Evolutionary conservation across 345 rosid genomes (phyloP), one percentile per base, ranked within the genome.

Genomic region (Schrenkiella parvula): DNA sequence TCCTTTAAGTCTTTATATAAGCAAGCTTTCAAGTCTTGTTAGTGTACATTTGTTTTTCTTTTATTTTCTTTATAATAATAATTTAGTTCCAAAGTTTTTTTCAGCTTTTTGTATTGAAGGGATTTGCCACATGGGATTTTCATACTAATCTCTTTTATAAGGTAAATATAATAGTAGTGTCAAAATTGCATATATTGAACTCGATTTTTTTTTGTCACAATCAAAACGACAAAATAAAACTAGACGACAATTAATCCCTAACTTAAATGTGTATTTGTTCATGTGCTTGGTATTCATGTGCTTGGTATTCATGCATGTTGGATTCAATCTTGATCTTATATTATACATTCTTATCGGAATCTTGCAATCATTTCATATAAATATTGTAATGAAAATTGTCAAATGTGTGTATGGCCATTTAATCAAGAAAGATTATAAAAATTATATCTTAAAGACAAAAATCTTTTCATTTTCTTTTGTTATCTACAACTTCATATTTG

Each of bases 241-340:
- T 61, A 75, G 65, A 75, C 52, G 74, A 68, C 79, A 75, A 54
- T 3, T 26, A 69, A 52, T 61, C 43, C 52, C 64, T 53, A 42
- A 68, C 34, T 25, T 62, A 68, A 52, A 75, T 68, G 74, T 12
- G 41, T 34, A 42, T 58, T 52, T 42, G 57, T 75, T 61, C 65
- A 62, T 62, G 21, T 61, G 65, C 74, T 54, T 69, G 44, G 60
- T 61, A 62, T 42, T 43, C 74, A 68, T 62, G 21, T 61, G 65
- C 74, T 54, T 69, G 44, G 60, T 61, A 62, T 42, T 43, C 74
- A 68, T 62, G 73, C 69, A 75, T 68, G 79, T 68, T 68, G 64
- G 58, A 62, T 53, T 68, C 74, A 61, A 61, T 61, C 59, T 35
- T 68, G 65, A 53, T 75, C 43, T 59, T 61, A 60, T 74, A 59